Evolutionary conservation across 805 yeast species (phyloP), one percentile per base, ranked within the genome.

Genomic region (Naumovozyma baii): DNA sequence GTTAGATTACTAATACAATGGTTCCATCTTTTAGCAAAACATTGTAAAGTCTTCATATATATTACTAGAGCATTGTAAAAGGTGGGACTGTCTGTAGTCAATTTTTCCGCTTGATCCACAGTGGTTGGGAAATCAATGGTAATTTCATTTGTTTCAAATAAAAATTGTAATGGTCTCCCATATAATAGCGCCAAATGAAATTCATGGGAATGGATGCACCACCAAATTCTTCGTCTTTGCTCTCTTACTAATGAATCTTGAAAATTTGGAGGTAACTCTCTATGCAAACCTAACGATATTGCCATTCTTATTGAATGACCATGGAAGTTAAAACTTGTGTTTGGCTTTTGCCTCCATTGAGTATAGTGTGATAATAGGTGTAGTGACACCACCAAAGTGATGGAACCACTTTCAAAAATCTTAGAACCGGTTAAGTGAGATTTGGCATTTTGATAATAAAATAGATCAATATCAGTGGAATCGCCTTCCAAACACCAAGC

Each of bases 291-390:
- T 31, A 80, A 54, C 0, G 81, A 77, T 48, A 74, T 63, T 0
- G 85, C 83, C 80, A 79, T 77, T 44, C 81, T 63, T 7, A 76
- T 69, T 0, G 83, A 79, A 14, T 76, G 61, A 10, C 86, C 85
- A 28, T 77, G 60, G 46, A 73, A 76, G 48, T 75, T 75, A 81
- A 84, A 80, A 18, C 80, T 80, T 0, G 83, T 71, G 55, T 78
- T 78, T 40, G 81, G 79, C 47, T 75, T 76, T 48, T 78, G 74
- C 37, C 82, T 66, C 57, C 76, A 76, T 51, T 76, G 83, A 9
- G 75, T 72, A 57, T 78, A 80, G 46, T 73, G 73, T 41, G 80
- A 70, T 38, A 80, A 54, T 28, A 79, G 52, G 3, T 75, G 66
- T 28, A 76, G 60, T 1, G 80, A 70, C 35, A 70, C 70, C 8